Conservation (phyloP, 129 eudicot genomes). For the Artemisia tridentata region DNA sequence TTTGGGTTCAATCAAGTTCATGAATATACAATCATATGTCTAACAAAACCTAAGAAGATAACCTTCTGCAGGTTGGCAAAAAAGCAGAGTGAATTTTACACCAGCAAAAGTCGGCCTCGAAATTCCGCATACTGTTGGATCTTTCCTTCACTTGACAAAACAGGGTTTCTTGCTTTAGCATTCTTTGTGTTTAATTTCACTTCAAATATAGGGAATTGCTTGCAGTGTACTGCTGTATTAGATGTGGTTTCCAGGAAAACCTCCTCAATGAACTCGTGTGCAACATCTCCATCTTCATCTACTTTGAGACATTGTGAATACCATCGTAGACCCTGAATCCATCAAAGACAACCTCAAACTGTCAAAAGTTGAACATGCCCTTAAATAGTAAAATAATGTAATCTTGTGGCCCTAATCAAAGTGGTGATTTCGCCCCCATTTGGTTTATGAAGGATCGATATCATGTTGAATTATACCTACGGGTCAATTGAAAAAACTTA, state of each 20-base stretch:
- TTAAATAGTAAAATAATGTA: not conserved
- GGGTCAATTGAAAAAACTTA: too few species aligned
- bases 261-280: slow-evolving; percentile 83
- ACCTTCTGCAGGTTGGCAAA: slow-evolving; percentile 7
- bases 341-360: not conserved
- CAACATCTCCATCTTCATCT: slow-evolving; percentile 98
- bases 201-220: slow-evolving; percentile 49
- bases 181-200: slow-evolving; percentile 54
- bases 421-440: too few species aligned
- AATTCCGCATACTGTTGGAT: slow-evolving; percentile 60
- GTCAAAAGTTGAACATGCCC: slow-evolving; percentile 10
- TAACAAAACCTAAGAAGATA: not conserved
- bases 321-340: slow-evolving; percentile 76
- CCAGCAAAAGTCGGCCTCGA: slow-evolving; percentile 39
- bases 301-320: slow-evolving; percentile 65
- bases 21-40: slow-evolving; percentile 4
- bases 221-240: slow-evolving; percentile 33
- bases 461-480: too few species aligned
- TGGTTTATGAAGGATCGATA: too few species aligned
- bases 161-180: slow-evolving; percentile 58
- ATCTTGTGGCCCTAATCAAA: not conserved
- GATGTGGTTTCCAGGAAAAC: slow-evolving; percentile 35
- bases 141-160: slow-evolving; percentile 49
- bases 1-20: not conserved
- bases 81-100: not conserved